phyloP scores from a whole-genome alignment of 768 basidiomycete genomes.

The Cytidiella melzeri region DNA sequence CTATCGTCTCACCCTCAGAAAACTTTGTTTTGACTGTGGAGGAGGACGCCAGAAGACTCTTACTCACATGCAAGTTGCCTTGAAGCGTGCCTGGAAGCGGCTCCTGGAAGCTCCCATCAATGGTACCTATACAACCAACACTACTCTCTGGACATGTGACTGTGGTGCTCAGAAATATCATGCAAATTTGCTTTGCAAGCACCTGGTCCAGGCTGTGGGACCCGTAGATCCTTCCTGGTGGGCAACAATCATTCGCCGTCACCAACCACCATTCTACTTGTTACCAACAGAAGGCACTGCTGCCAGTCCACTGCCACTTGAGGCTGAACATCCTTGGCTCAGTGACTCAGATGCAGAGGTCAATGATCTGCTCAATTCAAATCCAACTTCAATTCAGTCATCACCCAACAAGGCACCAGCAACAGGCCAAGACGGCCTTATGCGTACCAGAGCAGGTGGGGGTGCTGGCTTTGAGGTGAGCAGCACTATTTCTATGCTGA shows the following conservation, averaged over 20 bases:
- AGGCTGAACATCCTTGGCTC: too few relatives aligned
- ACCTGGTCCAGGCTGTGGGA: conserved; percentile 9
- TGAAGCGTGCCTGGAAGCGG: conserved; percentile 7
- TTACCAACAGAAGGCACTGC: too few relatives aligned
- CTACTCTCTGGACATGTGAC: conserved; percentile 8
- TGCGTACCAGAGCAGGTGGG: too few relatives aligned
- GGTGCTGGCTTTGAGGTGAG: too few relatives aligned
- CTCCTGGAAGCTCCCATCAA: conserved; percentile 4
- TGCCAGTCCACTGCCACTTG: too few relatives aligned
- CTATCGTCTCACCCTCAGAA: conserved; percentile 4
- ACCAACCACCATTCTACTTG: conserved; percentile 12
- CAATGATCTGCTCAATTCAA: too few relatives aligned
- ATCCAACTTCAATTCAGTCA: too few relatives aligned
- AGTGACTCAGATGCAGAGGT: too few relatives aligned
- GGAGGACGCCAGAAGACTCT: not conserved
- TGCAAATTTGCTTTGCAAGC: conserved; percentile 10
- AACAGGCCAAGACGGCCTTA: too few relatives aligned
- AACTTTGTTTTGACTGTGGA: not conserved
- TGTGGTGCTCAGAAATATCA: conserved; percentile 14
- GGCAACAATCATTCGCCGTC: not conserved
- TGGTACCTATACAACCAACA: conserved; percentile 6
- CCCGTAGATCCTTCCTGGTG: conserved; percentile 1
- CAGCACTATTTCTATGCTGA: too few relatives aligned
- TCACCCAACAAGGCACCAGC: too few relatives aligned
- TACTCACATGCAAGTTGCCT: conserved; percentile 1